Conservation (phyloP, 1,284 basidiomycete species). For the Apiotrichum domesticum region DNA sequence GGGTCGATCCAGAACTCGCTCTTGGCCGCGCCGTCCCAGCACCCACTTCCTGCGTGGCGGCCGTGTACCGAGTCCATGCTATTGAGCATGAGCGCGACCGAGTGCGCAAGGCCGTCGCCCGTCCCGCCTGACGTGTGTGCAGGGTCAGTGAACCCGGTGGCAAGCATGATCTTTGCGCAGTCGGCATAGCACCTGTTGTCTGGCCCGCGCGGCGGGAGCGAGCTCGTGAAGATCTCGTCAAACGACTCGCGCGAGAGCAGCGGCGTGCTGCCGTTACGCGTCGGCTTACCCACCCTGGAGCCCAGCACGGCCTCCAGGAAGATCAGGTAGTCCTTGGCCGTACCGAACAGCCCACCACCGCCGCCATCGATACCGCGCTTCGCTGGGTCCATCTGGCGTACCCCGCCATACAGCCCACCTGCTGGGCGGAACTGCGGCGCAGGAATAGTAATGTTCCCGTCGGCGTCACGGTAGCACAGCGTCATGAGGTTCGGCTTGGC, state of each 20-base stretch:
- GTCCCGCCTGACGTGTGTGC: too few species aligned
- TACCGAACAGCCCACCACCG: slow-evolving; percentile 34
- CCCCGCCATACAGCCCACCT: too few species aligned
- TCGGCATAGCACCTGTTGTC: background rate
- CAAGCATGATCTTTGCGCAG: background rate
- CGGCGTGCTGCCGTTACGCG: background rate
- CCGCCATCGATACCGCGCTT: slow-evolving; percentile 7
- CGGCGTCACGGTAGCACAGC: slow-evolving; percentile 8
- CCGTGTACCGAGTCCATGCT: slow-evolving; percentile 14
- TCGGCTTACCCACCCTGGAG: background rate
- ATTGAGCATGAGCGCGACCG: slow-evolving; percentile 16
- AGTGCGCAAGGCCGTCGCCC: background rate
- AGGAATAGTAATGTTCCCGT: slow-evolving; percentile 2
- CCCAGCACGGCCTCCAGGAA: slow-evolving; percentile 16
- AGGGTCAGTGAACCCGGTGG: background rate
- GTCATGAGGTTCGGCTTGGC: background rate
- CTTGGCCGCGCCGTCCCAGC: slow-evolving; percentile 28
- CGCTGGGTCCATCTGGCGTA: too few species aligned
- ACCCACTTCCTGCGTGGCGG: slow-evolving; percentile 22
- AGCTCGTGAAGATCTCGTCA: slow-evolving; percentile 19
- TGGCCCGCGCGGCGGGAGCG: slow-evolving; percentile 3
- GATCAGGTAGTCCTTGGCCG: slow-evolving; percentile 24
- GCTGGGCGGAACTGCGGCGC: too few species aligned
- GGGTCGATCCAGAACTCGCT: slow-evolving; percentile 36
- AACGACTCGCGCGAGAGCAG: slow-evolving; percentile 19